phyloP scores from a whole-genome alignment of 305 asterid species.

The Solanum hybrid region DNA sequence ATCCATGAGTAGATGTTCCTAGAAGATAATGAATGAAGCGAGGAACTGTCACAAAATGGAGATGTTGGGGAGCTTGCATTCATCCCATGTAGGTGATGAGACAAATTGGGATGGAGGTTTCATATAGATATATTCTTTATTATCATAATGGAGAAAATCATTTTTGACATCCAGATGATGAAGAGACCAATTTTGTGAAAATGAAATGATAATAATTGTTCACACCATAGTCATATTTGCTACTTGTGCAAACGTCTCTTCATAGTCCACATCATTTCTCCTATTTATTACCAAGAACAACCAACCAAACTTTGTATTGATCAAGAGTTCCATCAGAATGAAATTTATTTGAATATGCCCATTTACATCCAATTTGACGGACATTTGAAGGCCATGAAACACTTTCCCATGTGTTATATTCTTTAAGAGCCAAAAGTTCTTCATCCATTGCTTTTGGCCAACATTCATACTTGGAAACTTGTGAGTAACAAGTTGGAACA shows the following conservation, averaged over 20 bases:
- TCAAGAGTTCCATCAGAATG: not conserved
- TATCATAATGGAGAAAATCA: no score
- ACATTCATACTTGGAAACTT: not conserved
- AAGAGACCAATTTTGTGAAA: not conserved
- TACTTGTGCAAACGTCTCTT: not conserved
- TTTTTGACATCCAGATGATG: not conserved
- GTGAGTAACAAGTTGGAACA: not conserved
- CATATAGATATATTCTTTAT: no score
- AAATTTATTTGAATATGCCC: not conserved
- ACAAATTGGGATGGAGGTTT: no score
- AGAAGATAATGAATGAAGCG: no score
- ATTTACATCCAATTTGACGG: not conserved
- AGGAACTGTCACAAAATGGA: no score
- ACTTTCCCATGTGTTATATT: not conserved
- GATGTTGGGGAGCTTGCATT: no score
- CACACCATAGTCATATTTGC: not conserved
- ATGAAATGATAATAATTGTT: not conserved
- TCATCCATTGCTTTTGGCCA: not conserved
- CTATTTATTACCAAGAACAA: not conserved
- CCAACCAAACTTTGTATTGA: not conserved
- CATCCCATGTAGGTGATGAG: no score
- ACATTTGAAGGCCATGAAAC: not conserved
- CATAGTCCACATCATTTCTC: not conserved
- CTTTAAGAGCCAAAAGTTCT: not conserved
- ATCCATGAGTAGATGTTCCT: no score